Evolutionary conservation across 2,329 filamentous ascomycete species (phyloP).

Genomic region (Trichoderma sp.): DNA sequence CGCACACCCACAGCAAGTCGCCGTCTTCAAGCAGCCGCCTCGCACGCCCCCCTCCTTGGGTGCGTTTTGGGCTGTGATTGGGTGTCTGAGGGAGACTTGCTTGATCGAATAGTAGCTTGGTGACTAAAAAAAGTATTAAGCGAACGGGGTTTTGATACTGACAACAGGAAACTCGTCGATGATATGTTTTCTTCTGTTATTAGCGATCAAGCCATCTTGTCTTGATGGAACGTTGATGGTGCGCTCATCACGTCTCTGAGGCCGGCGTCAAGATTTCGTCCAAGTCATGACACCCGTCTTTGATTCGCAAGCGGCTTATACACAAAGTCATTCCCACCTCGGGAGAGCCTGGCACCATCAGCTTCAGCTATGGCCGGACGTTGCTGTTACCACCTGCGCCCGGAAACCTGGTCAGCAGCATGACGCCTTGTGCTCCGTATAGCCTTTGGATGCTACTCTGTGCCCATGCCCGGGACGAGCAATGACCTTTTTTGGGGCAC

Average conservation of each 20-base stretch:
- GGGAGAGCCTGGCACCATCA: not conserved
- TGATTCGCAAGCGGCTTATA: not conserved
- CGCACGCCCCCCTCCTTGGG: not conserved
- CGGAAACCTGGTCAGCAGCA: not conserved
- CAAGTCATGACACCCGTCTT: not conserved
- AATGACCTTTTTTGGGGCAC: not conserved
- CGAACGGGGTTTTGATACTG: not conserved
- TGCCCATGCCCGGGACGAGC: not conserved
- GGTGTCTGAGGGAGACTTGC: not conserved
- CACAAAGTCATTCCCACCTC: not conserved
- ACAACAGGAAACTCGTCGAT: not conserved
- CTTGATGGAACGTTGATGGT: not conserved
- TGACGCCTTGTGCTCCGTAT: not conserved
- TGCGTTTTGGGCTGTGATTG: not conserved
- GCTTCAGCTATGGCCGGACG: not conserved
- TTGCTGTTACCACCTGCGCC: not conserved
- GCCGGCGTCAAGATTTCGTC: not conserved
- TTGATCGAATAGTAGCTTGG: not conserved
- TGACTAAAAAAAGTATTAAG: not conserved
- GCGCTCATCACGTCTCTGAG: not conserved
- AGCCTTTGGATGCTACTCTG: not conserved
- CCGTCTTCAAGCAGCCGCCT: not conserved
- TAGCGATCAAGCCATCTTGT: not conserved
- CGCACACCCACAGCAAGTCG: slow-evolving; percentile 1
- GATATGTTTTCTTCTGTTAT: not conserved